phyloP scores from a whole-genome alignment of 2,329 filamentous ascomycete genomes.

The Cyphellophora europaea region DNA sequence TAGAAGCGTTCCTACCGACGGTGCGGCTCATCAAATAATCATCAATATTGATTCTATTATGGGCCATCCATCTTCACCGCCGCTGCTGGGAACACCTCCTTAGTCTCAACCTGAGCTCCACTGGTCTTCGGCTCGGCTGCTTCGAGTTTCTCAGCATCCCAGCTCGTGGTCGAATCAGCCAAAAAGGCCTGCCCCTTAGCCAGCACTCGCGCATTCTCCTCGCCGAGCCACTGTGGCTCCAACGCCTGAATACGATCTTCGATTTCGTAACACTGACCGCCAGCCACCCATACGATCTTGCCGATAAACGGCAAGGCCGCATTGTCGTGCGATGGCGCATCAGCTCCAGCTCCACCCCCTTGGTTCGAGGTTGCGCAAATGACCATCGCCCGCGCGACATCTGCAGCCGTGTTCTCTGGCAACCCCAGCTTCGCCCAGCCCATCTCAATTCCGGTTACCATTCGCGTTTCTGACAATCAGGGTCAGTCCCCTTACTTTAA shows the following conservation, averaged over 20 bases:
- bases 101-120: constrained; percentile 2
- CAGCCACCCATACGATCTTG: constrained; percentile 32
- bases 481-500: too few relatives aligned
- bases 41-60: too few relatives aligned
- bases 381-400: constrained; percentile 29
- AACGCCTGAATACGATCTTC: constrained; percentile 30
- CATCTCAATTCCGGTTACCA: constrained; percentile 26
- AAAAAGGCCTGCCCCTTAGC: constrained; percentile 1
- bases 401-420: constrained; percentile 27
- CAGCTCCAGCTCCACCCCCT: too few relatives aligned
- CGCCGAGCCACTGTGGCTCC: constrained; percentile 34
- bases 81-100: constrained; percentile 2
- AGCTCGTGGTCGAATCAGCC: background rate
- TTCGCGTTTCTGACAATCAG: constrained; percentile 5
- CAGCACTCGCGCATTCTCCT: constrained; percentile 16
- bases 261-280: constrained; percentile 34
- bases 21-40: too few relatives aligned
- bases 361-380: background rate
- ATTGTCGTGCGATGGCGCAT: background rate
- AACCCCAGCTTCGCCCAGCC: constrained; percentile 28
- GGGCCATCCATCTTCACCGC: too few relatives aligned
- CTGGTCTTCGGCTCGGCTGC: background rate
- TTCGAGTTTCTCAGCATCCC: too few relatives aligned
- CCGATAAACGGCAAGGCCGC: constrained; percentile 19
- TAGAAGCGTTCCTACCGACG: too few relatives aligned